These are phyloP conservation scores for Diddensiella transvaalensis DNA, from an alignment of 805 yeast species.

Conservation along the genomic window DNA sequence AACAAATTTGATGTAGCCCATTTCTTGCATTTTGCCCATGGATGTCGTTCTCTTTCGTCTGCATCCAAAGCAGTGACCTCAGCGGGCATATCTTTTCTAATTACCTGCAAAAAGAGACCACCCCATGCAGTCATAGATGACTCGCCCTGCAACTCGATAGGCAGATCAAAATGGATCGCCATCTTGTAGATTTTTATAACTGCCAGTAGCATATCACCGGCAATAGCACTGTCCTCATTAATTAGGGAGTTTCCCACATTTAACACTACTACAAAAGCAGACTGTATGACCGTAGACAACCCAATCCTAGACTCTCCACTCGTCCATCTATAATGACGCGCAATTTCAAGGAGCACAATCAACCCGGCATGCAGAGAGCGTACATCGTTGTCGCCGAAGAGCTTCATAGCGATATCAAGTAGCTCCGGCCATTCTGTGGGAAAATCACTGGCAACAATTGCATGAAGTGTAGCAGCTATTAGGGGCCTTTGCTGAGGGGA, in stretches of 20 bases:
- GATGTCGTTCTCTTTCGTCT: constrained; percentile 49
- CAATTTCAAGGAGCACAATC: constrained; percentile 63
- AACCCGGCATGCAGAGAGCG: constrained; percentile 62
- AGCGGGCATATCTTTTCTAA: constrained; percentile 56
- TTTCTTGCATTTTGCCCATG: constrained; percentile 75
- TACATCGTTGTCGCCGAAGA: constrained; percentile 45
- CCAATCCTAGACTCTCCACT: constrained; percentile 50
- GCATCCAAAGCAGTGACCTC: constrained; percentile 49
- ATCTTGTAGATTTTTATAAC: constrained; percentile 75
- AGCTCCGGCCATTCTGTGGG: constrained; percentile 55
- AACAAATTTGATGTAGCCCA: constrained; percentile 83
- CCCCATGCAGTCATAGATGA: constrained; percentile 62
- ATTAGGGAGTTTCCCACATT: constrained; percentile 58
- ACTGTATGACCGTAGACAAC: constrained; percentile 51
- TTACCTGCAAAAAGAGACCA: constrained; percentile 65
- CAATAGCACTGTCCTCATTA: constrained; percentile 38
- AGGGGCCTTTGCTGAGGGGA: constrained; percentile 43
- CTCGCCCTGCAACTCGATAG: constrained; percentile 55
- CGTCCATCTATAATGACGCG: constrained; percentile 69
- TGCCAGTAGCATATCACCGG: constrained; percentile 72
- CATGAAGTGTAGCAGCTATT: constrained; percentile 44
- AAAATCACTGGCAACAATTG: constrained; percentile 50
- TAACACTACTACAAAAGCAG: constrained; percentile 63
- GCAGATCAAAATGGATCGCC: constrained; percentile 64
- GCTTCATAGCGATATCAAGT: constrained; percentile 42